A percentile compares a stretch with the other conserved stretches of the same genome.
Evolutionary conservation across 768 basidiomycete species (phyloP).

Genomic region (Butyriboletus loyo): DNA sequence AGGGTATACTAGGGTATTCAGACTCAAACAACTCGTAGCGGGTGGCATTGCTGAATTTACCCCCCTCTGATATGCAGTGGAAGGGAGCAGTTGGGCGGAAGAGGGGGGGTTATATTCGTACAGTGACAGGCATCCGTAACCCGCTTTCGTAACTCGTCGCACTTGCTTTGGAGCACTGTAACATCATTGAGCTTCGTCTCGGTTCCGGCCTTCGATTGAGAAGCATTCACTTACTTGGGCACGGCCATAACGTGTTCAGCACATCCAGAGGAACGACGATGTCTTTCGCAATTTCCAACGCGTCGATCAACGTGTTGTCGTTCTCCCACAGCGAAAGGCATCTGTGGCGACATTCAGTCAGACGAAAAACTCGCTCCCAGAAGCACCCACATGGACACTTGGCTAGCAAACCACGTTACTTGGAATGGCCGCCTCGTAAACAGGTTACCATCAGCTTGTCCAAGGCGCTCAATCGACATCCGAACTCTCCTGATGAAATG

Average conservation of each 20-base stretch:
- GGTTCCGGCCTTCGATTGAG: neutral
- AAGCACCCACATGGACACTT: constrained; percentile 54
- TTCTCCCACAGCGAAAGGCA: constrained; percentile 66
- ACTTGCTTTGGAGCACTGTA: constrained; percentile 47
- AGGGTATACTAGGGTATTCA: constrained; percentile 25
- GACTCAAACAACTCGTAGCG: neutral
- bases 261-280: constrained; percentile 63
- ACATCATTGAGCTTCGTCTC: constrained; percentile 7
- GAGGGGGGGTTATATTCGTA: constrained; percentile 41
- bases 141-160: constrained; percentile 47
- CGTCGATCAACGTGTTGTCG: constrained; percentile 54
- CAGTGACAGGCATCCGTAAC: constrained; percentile 47
- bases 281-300: constrained; percentile 63
- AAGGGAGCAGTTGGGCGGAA: constrained; percentile 37
- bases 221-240: constrained; percentile 37
- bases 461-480: constrained; percentile 49
- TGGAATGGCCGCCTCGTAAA: constrained; percentile 69
- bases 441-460: constrained; percentile 49
- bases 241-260: constrained; percentile 70
- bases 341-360: constrained; percentile 31
- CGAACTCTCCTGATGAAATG: constrained; percentile 63
- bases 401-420: constrained; percentile 68
- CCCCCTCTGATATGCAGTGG: constrained; percentile 33
- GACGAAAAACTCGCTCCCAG: neutral
- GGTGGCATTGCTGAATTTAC: constrained; percentile 10